These are phyloP conservation scores for Steccherinum ochraceum DNA, from an alignment of 768 basidiomycete genomes.

Conservation along the genomic window DNA sequence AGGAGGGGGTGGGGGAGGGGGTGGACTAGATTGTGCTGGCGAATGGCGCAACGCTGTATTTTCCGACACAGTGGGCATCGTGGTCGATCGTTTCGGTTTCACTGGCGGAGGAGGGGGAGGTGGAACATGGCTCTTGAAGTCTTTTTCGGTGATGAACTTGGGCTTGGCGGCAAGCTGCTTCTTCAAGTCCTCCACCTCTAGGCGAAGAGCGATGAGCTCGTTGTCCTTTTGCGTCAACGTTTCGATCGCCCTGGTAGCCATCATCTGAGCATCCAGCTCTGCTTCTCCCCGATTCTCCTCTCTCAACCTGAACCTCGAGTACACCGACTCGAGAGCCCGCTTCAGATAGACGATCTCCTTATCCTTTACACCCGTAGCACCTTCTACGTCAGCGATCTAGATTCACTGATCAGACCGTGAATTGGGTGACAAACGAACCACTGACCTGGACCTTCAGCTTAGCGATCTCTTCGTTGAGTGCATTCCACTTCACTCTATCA, in stretches of 20 bases:
- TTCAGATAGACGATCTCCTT: conserved; percentile 76
- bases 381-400: conserved; percentile 53
- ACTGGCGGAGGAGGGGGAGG: conserved; percentile 56
- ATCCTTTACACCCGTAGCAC: conserved; percentile 42
- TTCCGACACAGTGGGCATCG: conserved; percentile 5
- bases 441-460: conserved; percentile 62
- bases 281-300: conserved; percentile 44
- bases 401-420: neutral
- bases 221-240: conserved; percentile 62
- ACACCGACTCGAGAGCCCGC: conserved; percentile 83
- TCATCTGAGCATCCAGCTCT: conserved; percentile 58
- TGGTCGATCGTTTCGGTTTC: conserved; percentile 26
- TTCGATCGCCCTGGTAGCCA: conserved; percentile 69
- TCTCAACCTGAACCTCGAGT: conserved; percentile 63
- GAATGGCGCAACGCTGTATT: neutral
- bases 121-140: conserved; percentile 60
- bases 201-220: conserved; percentile 47
- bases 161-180: conserved; percentile 45
- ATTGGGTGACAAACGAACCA: neutral
- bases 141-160: conserved; percentile 51
- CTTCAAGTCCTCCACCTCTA: conserved; percentile 45
- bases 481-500: conserved; percentile 66
- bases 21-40: conserved; percentile 11
- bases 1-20: conserved; percentile 27
- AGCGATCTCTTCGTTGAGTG: conserved; percentile 67